Conservation (phyloP, 768 basidiomycete genomes). For the Albatrellus ellisii region DNA sequence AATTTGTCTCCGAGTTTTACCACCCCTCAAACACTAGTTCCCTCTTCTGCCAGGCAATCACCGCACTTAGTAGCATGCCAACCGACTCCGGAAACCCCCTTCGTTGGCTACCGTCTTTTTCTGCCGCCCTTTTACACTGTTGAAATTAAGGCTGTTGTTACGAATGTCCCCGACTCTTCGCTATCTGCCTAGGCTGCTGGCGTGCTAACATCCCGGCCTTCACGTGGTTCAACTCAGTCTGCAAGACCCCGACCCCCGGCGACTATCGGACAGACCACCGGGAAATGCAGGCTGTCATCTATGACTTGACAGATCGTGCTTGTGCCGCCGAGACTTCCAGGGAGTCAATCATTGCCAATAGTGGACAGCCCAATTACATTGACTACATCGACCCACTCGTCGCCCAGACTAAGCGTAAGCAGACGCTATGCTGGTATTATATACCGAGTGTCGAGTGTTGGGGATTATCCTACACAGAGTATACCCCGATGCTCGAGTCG, state of each 20-base stretch:
- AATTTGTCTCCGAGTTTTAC: conserved; percentile 6
- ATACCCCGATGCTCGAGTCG: conserved; percentile 49
- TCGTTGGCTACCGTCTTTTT: conserved; percentile 36
- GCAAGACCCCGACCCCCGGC: conserved; percentile 41
- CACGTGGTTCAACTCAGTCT: conserved; percentile 45
- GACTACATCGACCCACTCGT: conserved; percentile 52
- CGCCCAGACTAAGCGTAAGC: conserved; percentile 37
- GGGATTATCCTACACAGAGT: conserved; percentile 18
- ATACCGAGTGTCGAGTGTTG: no score
- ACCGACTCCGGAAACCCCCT: conserved; percentile 39
- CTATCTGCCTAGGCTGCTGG: conserved; percentile 34
- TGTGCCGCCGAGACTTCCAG: conserved; percentile 54
- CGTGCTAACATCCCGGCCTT: conserved; percentile 51
- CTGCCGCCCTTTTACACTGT: conserved; percentile 41
- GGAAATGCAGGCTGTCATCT: conserved; percentile 29
- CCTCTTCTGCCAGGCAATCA: conserved; percentile 11
- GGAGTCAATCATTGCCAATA: conserved; percentile 46
- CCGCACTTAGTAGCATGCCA: conserved; percentile 6
- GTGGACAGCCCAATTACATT: conserved; percentile 41
- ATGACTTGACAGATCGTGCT: conserved; percentile 53
- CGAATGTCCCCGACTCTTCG: conserved; percentile 33
- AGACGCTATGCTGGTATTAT: neutral
- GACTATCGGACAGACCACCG: conserved; percentile 32
- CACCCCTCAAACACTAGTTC: conserved; percentile 6
- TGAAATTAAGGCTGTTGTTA: conserved; percentile 39